Evolutionary conservation across 2,329 filamentous ascomycete genomes (phyloP).

Genomic region (Xylariaceae sp.): DNA sequence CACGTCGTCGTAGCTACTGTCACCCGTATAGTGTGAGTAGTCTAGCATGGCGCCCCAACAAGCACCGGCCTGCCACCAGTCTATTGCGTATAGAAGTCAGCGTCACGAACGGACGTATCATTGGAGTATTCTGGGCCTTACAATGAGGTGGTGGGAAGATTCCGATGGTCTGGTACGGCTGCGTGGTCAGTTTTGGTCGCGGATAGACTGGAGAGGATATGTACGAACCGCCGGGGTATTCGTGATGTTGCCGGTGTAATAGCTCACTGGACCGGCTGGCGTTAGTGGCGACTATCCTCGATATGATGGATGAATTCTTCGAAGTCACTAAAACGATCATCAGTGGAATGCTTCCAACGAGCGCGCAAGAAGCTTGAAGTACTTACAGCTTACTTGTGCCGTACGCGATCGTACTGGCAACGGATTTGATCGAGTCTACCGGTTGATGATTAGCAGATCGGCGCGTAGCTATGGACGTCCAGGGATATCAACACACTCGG

Average conservation of each 20-base stretch:
- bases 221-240: conserved; percentile 40
- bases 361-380: not conserved
- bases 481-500: conserved; percentile 14
- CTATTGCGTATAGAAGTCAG: conserved; percentile 20
- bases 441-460: not conserved
- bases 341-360: not conserved
- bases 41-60: conserved; percentile 64
- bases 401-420: conserved; percentile 55
- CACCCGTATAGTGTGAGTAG: conserved; percentile 62
- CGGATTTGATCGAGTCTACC: conserved; percentile 56
- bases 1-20: conserved; percentile 55
- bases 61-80: conserved; percentile 62
- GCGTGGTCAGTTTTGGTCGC: conserved; percentile 7
- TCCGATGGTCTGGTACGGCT: conserved; percentile 44
- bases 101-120: not conserved
- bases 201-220: not conserved
- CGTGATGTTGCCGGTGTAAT: conserved; percentile 59
- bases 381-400: conserved; percentile 39
- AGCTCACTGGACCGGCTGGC: conserved; percentile 39
- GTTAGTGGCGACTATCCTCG: not conserved
- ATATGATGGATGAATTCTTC: not conserved
- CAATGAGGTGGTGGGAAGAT: conserved; percentile 62
- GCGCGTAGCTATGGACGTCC: not conserved
- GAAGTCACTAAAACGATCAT: not conserved
- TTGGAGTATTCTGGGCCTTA: conserved; percentile 23